Evolutionary conservation across 2,329 filamentous ascomycete species (phyloP).

Genomic region (Huntiella abstrusa): DNA sequence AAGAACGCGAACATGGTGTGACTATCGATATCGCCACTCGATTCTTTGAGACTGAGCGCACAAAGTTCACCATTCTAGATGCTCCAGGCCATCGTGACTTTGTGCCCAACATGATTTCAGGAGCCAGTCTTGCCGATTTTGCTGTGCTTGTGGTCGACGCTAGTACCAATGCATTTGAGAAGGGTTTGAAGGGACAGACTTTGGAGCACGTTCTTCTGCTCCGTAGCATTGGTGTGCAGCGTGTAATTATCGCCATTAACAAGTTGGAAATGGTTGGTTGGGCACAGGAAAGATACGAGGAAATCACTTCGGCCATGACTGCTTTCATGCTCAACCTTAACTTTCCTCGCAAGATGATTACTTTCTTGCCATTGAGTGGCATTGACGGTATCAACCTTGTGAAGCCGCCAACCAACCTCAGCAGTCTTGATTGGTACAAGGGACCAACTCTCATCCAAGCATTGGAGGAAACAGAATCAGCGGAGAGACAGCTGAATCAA

Average conservation of each 20-base stretch:
- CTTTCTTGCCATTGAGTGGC: constrained; percentile 79
- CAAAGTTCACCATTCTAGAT: constrained; percentile 82
- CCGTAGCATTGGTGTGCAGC: constrained; percentile 75
- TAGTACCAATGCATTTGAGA: constrained; percentile 78
- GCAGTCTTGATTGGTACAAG: constrained; percentile 54
- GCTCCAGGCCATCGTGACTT: constrained; percentile 91
- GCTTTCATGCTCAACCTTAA: constrained; percentile 68
- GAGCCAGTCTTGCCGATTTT: constrained; percentile 88
- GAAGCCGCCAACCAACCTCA: constrained; percentile 16
- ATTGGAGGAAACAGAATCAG: constrained; percentile 63
- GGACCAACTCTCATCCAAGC: constrained; percentile 66
- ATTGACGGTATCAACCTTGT: constrained; percentile 73
- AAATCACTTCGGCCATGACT: constrained; percentile 67
- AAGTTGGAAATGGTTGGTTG: constrained; percentile 81
- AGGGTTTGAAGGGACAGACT: constrained; percentile 81
- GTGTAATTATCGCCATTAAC: constrained; percentile 80
- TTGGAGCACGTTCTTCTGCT: constrained; percentile 82
- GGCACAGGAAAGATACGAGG: constrained; percentile 65
- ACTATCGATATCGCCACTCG: constrained; percentile 96
- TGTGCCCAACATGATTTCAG: constrained; percentile 97
- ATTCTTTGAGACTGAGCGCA: constrained; percentile 75
- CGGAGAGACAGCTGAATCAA: constrained; percentile 47
- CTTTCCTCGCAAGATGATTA: constrained; percentile 63
- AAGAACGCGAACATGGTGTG: constrained; percentile 76
- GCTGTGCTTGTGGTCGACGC: constrained; percentile 89